phyloP scores from a whole-genome alignment of 768 basidiomycete genomes.

The Boletus edulis region DNA sequence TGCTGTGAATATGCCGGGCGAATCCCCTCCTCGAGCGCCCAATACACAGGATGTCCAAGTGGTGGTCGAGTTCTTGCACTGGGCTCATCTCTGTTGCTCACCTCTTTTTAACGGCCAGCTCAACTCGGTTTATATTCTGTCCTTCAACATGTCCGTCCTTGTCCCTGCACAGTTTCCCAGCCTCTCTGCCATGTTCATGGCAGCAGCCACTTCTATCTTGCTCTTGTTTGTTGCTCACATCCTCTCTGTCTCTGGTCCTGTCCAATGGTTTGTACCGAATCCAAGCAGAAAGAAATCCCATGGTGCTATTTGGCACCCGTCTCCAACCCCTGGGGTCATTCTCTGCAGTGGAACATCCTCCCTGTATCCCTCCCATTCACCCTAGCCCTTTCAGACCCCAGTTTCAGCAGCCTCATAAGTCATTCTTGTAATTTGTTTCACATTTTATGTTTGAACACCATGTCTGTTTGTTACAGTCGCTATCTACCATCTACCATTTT shows the following conservation, averaged over 20 bases:
- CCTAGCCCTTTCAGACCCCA: constrained; percentile 17
- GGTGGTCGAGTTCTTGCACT: constrained; percentile 4
- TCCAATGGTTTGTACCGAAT: constrained; percentile 11
- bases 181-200: constrained; percentile 33
- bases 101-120: constrained; percentile 16
- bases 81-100: constrained; percentile 25
- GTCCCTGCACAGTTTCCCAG: constrained; percentile 30
- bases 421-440: background rate
- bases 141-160: constrained; percentile 29
- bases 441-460: background rate
- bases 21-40: no score
- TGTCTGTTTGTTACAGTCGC: no score
- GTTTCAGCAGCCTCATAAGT: constrained; percentile 34
- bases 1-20: no score
- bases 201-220: constrained; percentile 25
- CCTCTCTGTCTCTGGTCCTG: constrained; percentile 29
- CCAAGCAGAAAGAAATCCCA: constrained; percentile 14
- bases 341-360: constrained; percentile 28
- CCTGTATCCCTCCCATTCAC: constrained; percentile 29
- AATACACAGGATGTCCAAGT: no score
- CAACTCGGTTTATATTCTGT: background rate
- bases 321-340: constrained; percentile 13
- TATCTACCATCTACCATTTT: no score
- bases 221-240: constrained; percentile 32
- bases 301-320: background rate